Evolutionary conservation across 371 early-diverging fungal species (phyloP).

Genomic region (Circinella minor): DNA sequence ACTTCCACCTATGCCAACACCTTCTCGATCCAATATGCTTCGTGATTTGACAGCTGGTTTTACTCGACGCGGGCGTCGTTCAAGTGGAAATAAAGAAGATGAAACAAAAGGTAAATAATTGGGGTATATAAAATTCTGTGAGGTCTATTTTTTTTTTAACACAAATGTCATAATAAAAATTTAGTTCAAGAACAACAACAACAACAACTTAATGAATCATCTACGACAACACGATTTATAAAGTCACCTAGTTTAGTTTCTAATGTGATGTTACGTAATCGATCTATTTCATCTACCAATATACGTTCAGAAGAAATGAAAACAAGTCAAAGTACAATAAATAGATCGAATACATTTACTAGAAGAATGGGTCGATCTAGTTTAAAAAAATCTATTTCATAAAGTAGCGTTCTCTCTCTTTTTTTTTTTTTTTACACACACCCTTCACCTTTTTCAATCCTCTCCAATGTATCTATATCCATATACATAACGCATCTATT

Average conservation of each 20-base stretch:
- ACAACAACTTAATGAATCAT: conserved; percentile 3
- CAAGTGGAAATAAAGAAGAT: conserved; percentile 1
- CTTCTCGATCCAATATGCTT: conserved; percentile 15
- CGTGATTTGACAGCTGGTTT: conserved; percentile 9
- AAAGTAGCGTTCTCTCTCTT: too few species aligned
- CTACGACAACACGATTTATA: neutral
- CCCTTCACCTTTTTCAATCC: too few species aligned
- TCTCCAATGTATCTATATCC: too few species aligned
- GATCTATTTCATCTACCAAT: neutral
- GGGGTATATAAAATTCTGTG: too few species aligned
- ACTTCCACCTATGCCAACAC: conserved; percentile 3
- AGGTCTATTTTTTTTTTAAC: too few species aligned
- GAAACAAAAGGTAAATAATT: conserved; percentile 1
- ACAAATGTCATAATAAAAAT: neutral
- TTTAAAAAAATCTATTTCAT: neutral
- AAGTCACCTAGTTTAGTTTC: conserved; percentile 1
- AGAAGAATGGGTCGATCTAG: conserved; percentile 7
- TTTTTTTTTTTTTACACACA: too few species aligned
- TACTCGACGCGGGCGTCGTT: conserved; percentile 17
- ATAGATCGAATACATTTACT: conserved; percentile 4
- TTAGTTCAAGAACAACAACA: neutral
- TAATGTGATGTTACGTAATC: conserved; percentile 3
- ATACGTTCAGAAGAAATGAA: neutral
- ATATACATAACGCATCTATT: too few species aligned
- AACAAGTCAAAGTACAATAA: neutral